These are phyloP conservation scores for Arabidopsis lyrata DNA, from an alignment of 441 rosid genomes.

Conservation along the genomic window DNA sequence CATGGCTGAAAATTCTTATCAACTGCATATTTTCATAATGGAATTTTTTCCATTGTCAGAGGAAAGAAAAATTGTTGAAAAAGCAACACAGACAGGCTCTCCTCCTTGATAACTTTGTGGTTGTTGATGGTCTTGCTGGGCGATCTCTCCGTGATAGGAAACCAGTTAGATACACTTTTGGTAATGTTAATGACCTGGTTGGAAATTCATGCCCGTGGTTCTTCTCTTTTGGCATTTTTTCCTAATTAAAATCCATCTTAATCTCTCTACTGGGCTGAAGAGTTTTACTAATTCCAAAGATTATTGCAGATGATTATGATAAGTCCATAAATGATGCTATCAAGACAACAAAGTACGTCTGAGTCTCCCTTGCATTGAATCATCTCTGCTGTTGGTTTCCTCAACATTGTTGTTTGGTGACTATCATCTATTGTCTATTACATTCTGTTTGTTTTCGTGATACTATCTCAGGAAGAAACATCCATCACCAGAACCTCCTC, in stretches of 20 bases:
- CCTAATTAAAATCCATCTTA: constrained; percentile 15
- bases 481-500: constrained; percentile 81
- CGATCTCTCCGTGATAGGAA: constrained; percentile 98
- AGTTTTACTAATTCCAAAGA: constrained; percentile 24
- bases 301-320: constrained; percentile 96
- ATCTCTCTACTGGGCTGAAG: constrained; percentile 16
- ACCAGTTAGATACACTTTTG: constrained; percentile 97
- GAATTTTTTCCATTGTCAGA: constrained; percentile 51
- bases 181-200: constrained; percentile 53
- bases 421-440: constrained; percentile 3
- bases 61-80: constrained; percentile 92
- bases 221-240: neutral
- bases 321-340: constrained; percentile 97
- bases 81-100: constrained; percentile 97
- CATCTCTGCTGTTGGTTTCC: constrained; percentile 25
- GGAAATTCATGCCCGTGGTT: constrained; percentile 27
- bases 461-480: constrained; percentile 67
- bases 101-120: constrained; percentile 85
- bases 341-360: constrained; percentile 87
- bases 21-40: constrained; percentile 20
- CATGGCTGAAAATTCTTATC: constrained; percentile 23
- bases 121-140: constrained; percentile 83
- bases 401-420: constrained; percentile 11
- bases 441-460: constrained; percentile 35
- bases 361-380: constrained; percentile 21